Base-by-base conservation (phyloP, 805 yeast species). In the Diddensiella caesifluorescens region DNA sequence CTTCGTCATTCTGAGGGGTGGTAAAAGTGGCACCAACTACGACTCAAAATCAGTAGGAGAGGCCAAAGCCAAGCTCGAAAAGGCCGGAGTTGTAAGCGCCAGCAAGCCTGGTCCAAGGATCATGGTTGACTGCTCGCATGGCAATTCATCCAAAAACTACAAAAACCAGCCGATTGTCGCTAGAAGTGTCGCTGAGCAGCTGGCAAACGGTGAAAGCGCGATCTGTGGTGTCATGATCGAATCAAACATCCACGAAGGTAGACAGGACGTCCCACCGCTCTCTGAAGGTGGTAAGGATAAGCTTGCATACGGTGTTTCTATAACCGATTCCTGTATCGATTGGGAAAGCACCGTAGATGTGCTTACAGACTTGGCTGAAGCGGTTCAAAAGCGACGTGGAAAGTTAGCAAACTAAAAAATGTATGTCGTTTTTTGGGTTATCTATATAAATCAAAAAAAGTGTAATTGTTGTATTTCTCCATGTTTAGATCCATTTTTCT, bases 41-140 rank as follows among this genome's bases (percentile, higher is more conserved):
- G 97, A 89, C 62, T 80, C 80, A 33, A 77, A 72, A 51, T 76
- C 82, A 13, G 89, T 90, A 22, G 65, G 69, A 38, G 73, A 72
- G 37, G 84, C 94, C 22, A 75, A 81, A 61, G 73, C 64, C 22
- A 76, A 77, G 52, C 67, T 87, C 44, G 52, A 39, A 37, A 60
- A 72, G 71, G 54, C 67, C 64, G 49, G 67, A 23, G 42, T 74
- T 20, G 68, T 54, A 64, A 69, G 26, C 22, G 60, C 54, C 20
- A 52, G 57, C n/a, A 44, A 47, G 41, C 41, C 51, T 9, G 73
- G 75, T 38, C 75, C 82, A 45, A 74, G 90, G 58, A 81, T 89
- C 56, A 92, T 90, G 97, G 79, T 90, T 50, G 98, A 90, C 67
- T 92, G 97, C 65, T 88, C 97, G 30, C 98, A 90, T 61, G 98